These are phyloP conservation scores for Geotrichum restrictum DNA, from an alignment of 1,139 yeast genomes.

Conservation along the genomic window DNA sequence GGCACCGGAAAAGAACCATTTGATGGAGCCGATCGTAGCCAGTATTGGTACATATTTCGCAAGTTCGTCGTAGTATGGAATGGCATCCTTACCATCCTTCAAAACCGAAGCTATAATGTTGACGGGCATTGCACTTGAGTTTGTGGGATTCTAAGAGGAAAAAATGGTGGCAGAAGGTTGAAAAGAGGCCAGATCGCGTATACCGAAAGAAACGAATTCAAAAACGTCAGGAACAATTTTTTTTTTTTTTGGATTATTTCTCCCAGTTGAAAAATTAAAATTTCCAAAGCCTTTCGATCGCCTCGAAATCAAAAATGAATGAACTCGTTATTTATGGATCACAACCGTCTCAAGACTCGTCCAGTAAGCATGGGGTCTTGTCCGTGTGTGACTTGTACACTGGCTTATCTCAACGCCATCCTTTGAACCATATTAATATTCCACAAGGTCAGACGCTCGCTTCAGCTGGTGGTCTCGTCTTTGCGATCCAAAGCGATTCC, in stretches of 20 bases:
- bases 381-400: slow-evolving; percentile 21
- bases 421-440: slow-evolving; percentile 18
- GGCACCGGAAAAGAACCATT: slow-evolving; percentile 73
- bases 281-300: no score
- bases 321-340: slow-evolving; percentile 32
- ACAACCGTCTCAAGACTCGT: slow-evolving; percentile 16
- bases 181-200: not conserved
- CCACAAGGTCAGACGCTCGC: slow-evolving; percentile 12
- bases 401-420: slow-evolving; percentile 16
- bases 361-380: slow-evolving; percentile 17
- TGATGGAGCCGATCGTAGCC: slow-evolving; percentile 48
- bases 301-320: slow-evolving; percentile 26
- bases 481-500: slow-evolving; percentile 62
- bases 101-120: slow-evolving; percentile 65
- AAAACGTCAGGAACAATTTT: no score
- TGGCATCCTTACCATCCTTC: slow-evolving; percentile 63
- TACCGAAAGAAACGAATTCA: not conserved
- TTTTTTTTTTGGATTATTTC: not conserved
- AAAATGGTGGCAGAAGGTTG: not conserved
- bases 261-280: slow-evolving; percentile 4
- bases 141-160: not conserved
- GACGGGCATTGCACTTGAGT: slow-evolving; percentile 59
- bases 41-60: slow-evolving; percentile 53
- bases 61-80: slow-evolving; percentile 69
- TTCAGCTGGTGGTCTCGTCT: slow-evolving; percentile 39